These are phyloP conservation scores for Claviceps sp. DNA, from an alignment of 2,329 filamentous ascomycete species.

Conservation along the genomic window DNA sequence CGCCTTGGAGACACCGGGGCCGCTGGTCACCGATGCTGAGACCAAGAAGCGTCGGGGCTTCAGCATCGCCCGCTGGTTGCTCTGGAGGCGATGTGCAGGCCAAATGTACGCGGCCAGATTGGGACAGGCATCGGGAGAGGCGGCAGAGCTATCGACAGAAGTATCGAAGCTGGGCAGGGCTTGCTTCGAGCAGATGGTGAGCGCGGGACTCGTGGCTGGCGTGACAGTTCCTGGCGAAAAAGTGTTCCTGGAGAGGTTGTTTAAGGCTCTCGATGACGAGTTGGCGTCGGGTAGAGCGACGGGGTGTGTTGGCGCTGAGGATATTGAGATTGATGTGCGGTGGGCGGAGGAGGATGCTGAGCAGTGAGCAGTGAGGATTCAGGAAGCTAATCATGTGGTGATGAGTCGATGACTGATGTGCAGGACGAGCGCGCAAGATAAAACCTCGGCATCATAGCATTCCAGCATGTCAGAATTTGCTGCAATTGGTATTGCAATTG, in stretches of 20 bases:
- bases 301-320: conserved; percentile 2
- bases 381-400: too few species aligned
- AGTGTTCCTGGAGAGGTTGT: conserved; percentile 2
- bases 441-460: too few species aligned
- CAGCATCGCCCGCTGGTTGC: conserved; percentile 5
- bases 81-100: conserved; percentile 5
- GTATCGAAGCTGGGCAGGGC: conserved; percentile 1
- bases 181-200: conserved; percentile 6
- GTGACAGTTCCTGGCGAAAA: conserved; percentile 6
- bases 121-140: neutral
- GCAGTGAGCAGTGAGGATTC: neutral
- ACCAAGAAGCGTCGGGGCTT: neutral
- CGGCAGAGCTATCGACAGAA: neutral
- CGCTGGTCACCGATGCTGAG: neutral
- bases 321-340: conserved; percentile 5
- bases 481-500: too few species aligned
- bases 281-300: neutral
- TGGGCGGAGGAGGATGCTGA: neutral
- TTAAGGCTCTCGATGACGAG: conserved; percentile 5
- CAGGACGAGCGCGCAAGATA: too few species aligned
- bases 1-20: neutral
- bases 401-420: too few species aligned
- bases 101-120: conserved; percentile 1
- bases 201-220: conserved; percentile 1
- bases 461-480: too few species aligned